These are phyloP conservation scores for Sporothrix phasma DNA, from an alignment of 2,329 filamentous ascomycete species.

Conservation along the genomic window DNA sequence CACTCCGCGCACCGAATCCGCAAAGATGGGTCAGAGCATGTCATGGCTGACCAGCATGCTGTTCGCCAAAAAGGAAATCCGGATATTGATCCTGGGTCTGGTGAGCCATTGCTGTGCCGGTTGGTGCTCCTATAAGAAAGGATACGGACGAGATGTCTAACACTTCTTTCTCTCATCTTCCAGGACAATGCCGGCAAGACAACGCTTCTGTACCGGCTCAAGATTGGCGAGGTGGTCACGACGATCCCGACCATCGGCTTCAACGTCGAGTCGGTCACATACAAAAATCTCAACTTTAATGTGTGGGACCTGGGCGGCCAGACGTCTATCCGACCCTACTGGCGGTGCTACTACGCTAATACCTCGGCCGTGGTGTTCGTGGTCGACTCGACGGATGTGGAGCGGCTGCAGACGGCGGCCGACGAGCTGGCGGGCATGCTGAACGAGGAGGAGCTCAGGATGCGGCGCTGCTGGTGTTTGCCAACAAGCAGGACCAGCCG, in stretches of 20 bases:
- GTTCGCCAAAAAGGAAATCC: constrained; percentile 94
- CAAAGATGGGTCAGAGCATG: constrained; percentile 53
- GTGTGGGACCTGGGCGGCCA: constrained; percentile 98
- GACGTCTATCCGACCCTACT: constrained; percentile 97
- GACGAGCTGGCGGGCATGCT: constrained; percentile 93
- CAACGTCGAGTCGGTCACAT: constrained; percentile 97
- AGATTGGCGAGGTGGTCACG: constrained; percentile 98
- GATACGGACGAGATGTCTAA: background rate
- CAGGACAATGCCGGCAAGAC: constrained; percentile 99
- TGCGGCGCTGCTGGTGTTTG: constrained; percentile 85
- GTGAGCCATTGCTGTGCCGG: constrained; percentile 40
- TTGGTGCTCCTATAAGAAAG: background rate
- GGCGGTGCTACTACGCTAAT: constrained; percentile 98
- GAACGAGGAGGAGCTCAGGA: constrained; percentile 92
- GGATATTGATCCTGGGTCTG: constrained; percentile 88
- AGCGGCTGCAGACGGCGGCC: constrained; percentile 80
- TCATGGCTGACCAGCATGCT: constrained; percentile 64
- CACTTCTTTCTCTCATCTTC: background rate
- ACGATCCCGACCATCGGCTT: constrained; percentile 99
- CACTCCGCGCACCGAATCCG: background rate
- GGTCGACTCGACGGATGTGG: constrained; percentile 95
- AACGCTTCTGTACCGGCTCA: constrained; percentile 88
- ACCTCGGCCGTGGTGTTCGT: constrained; percentile 98
- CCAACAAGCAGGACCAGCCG: constrained; percentile 98
- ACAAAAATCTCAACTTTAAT: constrained; percentile 97